Evolutionary conservation across 805 yeast genomes (phyloP).

Genomic region (Ogataea trehaloabstinens): DNA sequence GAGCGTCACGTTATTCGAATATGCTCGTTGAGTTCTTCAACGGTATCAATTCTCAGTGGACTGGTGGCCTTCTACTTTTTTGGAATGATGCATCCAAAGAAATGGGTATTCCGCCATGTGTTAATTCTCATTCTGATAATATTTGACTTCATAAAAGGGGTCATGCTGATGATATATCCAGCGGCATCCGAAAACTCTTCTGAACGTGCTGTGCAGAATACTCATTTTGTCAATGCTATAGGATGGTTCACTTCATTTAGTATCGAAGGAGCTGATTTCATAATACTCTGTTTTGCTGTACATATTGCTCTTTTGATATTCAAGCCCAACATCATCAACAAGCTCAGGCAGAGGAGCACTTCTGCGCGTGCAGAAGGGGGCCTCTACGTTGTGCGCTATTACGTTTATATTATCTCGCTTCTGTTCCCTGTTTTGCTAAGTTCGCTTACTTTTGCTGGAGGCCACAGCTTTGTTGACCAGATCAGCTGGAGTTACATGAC

Average conservation of each 20-base stretch:
- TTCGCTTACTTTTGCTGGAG: conserved; percentile 61
- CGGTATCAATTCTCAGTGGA: conserved; percentile 52
- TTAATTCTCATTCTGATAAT: conserved; percentile 64
- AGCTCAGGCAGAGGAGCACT: conserved; percentile 31
- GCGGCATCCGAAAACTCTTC: conserved; percentile 11
- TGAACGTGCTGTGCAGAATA: conserved; percentile 11
- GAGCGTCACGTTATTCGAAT: conserved; percentile 31
- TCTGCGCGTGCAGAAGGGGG: conserved; percentile 61
- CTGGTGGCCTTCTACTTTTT: conserved; percentile 58
- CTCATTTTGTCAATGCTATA: conserved; percentile 55
- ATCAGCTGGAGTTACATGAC: conserved; percentile 73
- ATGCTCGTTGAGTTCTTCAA: conserved; percentile 48
- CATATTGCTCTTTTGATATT: conserved; percentile 78
- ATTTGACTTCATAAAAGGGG: conserved; percentile 74
- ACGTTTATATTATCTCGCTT: conserved; percentile 57
- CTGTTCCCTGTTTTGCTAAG: conserved; percentile 67
- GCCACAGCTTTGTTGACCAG: conserved; percentile 56
- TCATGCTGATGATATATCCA: conserved; percentile 68
- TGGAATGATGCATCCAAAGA: conserved; percentile 60
- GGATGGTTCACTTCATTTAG: conserved; percentile 82
- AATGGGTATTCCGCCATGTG: conserved; percentile 65
- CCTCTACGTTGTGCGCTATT: conserved; percentile 53
- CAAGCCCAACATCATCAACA: conserved; percentile 45
- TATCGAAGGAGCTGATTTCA: conserved; percentile 84
- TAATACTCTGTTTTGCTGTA: conserved; percentile 77